Base-by-base conservation (phyloP, 805 yeast species). In the Ogataea parapolymorpha region DNA sequence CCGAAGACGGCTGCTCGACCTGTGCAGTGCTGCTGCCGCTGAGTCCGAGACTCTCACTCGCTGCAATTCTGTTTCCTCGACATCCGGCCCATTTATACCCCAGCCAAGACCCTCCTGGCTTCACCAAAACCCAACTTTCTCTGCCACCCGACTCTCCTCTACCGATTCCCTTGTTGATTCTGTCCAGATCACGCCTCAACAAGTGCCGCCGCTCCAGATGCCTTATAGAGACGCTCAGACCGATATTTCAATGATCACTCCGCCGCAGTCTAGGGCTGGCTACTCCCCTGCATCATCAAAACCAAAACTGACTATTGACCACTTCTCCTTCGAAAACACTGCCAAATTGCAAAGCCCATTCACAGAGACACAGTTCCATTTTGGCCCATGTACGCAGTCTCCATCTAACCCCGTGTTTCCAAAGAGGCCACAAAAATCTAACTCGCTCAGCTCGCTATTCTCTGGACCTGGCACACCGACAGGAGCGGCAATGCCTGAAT, bases 91-190 rank as follows among this genome's bases (percentile, higher is more conserved):
- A 35, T 28, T 40, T 44, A 41, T 13, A 17, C 41, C 37, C 11
- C 44, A 39, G 22, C 55, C 51, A 33, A 58, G 56, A 39, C 67
- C 67, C 11, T 62, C 68, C 7, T 63, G 68, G 68, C 42, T 63
- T 13, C 66, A 63, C 35, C 54, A 55, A 36, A 62, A 61, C 35
- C 62, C 61, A 20, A 43, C 46, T 27, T 58, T 60, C 38, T 51
- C 57, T 14, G 55, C 62, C 2, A 55, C 57, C 13, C 51, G 66
- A 43, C 39, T 55, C 6, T 53, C 64, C 2, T 63, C 67, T 4
- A 59, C 66, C 1, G 68, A 63, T 42, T 59, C 65, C 11, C 46
- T 63, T 11, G 58, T 62, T 22, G 67, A 63, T 32, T 51, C 63
- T n/a, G 61, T 59, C 12, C 61, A 54, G 24, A 40, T 51, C 15